These are phyloP conservation scores for Pichia sp. DNA, from an alignment of 1,139 yeast genomes.

Conservation along the genomic window DNA sequence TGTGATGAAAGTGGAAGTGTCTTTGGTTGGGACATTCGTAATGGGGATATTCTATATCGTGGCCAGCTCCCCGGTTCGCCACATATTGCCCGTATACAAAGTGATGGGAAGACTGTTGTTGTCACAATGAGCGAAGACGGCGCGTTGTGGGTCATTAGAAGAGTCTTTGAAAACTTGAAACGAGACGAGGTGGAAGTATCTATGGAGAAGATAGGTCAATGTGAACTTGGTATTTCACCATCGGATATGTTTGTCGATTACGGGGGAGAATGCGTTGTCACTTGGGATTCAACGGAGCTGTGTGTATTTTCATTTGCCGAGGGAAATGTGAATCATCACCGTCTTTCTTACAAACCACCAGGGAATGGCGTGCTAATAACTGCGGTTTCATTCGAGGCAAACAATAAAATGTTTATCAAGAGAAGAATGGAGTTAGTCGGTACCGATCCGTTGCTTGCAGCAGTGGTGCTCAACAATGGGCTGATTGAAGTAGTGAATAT, in stretches of 20 bases:
- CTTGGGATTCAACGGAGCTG: conserved; percentile 27
- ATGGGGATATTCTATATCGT: conserved; percentile 11
- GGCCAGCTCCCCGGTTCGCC: conserved; percentile 1
- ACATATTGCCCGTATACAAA: conserved; percentile 19
- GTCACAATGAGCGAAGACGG: conserved; percentile 19
- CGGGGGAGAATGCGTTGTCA: conserved; percentile 38
- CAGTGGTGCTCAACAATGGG: conserved; percentile 34
- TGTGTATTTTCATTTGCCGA: conserved; percentile 18
- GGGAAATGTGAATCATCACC: not conserved
- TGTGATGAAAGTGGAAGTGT: conserved; percentile 36
- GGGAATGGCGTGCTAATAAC: conserved; percentile 2
- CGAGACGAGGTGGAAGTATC: conserved; percentile 6
- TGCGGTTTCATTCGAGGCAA: conserved; percentile 19
- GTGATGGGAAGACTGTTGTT: conserved; percentile 22
- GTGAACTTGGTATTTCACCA: conserved; percentile 9
- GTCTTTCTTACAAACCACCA: conserved; percentile 7
- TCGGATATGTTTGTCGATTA: conserved; percentile 40
- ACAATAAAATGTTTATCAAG: conserved; percentile 11
- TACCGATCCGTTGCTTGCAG: conserved; percentile 46
- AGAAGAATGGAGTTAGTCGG: conserved; percentile 36
- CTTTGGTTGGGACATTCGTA: conserved; percentile 30
- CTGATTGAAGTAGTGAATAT: conserved; percentile 34
- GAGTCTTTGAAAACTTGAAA: conserved; percentile 12
- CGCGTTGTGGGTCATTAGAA: conserved; percentile 16
- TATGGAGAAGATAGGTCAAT: not conserved